Evolutionary conservation across 2,329 filamentous ascomycete species (phyloP), one percentile per base, ranked within the genome.

Genomic region (Lecanosticta acicola): DNA sequence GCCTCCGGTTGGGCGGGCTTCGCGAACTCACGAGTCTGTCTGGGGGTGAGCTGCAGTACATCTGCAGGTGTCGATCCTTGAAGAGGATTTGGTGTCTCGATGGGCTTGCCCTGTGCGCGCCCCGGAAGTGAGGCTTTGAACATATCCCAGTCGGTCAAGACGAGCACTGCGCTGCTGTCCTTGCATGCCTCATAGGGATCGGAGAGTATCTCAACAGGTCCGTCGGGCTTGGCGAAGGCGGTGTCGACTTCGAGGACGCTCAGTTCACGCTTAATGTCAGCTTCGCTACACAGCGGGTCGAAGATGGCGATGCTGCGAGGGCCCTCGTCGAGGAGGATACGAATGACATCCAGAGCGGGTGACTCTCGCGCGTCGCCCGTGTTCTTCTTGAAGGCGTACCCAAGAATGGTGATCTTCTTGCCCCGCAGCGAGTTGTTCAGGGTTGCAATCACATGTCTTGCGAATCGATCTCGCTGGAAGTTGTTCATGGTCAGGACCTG

Each of bases 351-450:
- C 13, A 85, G 71, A 0, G 83, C 81, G 0, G 83, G 78, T 18
- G 79, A 81, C 62, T 88, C 84, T 32, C 85, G 77, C 3, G 83
- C 85, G 61, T 90, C 85, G 18, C 78, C 79, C 0, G 85, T 90
- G 64, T 87, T 78, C 67, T 86, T 85, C 73, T 91, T 90, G 70
- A 86, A 90, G 7, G 85, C 82, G 55, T 83, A 89, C 3, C 86
- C 86, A 3, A 90, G 74, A 2, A 90, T 71, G 1, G 82, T 62
- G 19, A 89, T 70, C 66, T 85, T 87, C 71, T 87, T 87, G 48
- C 78, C 77, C 2, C 74, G 72, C 4, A 88, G 70, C 8, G 81
- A 85, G 61, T 83, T 81, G 66, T 85, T 81, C 41, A 89, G 17
- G 61, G 77, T 78, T 45, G 73, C 73, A 59, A 87, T 77, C 34